Evolutionary conservation across 768 basidiomycete genomes (phyloP).

Genomic region (Agrocybe praecox): DNA sequence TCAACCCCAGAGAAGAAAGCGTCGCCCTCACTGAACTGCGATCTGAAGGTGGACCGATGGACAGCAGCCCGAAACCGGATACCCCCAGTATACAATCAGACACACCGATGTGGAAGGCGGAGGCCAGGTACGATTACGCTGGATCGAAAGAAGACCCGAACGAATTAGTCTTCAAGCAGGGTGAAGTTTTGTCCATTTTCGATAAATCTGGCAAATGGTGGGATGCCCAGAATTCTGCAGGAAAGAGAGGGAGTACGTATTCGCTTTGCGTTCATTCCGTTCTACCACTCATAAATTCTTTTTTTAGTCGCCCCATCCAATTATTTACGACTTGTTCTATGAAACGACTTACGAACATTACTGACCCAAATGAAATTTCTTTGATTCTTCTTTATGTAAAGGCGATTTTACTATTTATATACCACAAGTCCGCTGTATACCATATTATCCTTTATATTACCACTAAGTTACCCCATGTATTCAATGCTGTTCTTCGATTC

Average conservation of each 20-base stretch:
- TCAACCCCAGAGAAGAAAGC: background rate
- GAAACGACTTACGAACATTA: background rate
- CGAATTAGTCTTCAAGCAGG: constrained; percentile 85
- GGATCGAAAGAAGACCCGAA: constrained; percentile 73
- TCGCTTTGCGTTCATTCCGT: constrained; percentile 2
- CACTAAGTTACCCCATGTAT: background rate
- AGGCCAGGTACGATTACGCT: constrained; percentile 8
- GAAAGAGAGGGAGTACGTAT: constrained; percentile 64
- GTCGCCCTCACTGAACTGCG: background rate
- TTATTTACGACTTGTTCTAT: constrained; percentile 32
- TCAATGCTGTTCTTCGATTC: background rate
- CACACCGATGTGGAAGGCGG: background rate
- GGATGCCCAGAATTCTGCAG: constrained; percentile 72
- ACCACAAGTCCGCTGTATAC: background rate
- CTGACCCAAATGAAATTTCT: background rate
- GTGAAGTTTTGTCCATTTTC: constrained; percentile 79
- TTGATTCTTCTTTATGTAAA: background rate
- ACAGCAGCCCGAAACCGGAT: background rate
- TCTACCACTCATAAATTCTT: background rate
- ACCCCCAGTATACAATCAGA: background rate
- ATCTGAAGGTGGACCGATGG: background rate
- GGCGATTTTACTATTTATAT: background rate
- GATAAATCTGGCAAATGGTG: constrained; percentile 88
- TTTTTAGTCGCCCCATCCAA: constrained; percentile 41
- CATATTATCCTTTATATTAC: background rate